Evolutionary conservation across 2,329 filamentous ascomycete species (phyloP).

Genomic region (Diaporthe longicolla): DNA sequence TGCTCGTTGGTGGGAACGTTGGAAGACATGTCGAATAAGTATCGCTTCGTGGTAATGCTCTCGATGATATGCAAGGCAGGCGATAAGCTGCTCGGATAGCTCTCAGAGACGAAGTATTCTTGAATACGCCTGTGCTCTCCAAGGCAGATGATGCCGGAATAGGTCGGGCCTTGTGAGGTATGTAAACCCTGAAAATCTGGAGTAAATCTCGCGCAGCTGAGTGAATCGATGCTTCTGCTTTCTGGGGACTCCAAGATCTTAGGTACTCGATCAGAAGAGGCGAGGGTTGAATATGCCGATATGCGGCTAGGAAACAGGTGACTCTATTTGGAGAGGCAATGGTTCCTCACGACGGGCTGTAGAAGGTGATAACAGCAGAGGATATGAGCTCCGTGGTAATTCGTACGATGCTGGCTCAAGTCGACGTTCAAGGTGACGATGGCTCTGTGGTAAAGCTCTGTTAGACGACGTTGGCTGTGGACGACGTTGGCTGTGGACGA

Average conservation of each 20-base stretch:
- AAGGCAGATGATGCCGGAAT: neutral
- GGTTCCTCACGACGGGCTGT: too few species aligned
- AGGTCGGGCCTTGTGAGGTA: neutral
- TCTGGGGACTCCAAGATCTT: neutral
- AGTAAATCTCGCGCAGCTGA: neutral
- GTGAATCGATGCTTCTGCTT: neutral
- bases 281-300: too few species aligned
- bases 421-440: neutral
- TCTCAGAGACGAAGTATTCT: neutral
- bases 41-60: neutral
- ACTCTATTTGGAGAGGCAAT: neutral
- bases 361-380: too few species aligned
- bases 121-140: neutral
- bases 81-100: neutral
- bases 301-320: neutral
- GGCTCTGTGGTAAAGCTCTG: neutral
- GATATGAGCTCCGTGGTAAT: too few species aligned
- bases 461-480: too few species aligned
- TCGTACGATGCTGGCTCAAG: too few species aligned
- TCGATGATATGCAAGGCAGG: neutral
- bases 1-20: conserved; percentile 2
- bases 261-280: neutral
- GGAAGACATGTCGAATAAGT: conserved; percentile 19
- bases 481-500: too few species aligned
- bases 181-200: neutral